Evolutionary conservation across 345 rosid genomes (phyloP).

Genomic region (Lenwebbia sp.): DNA sequence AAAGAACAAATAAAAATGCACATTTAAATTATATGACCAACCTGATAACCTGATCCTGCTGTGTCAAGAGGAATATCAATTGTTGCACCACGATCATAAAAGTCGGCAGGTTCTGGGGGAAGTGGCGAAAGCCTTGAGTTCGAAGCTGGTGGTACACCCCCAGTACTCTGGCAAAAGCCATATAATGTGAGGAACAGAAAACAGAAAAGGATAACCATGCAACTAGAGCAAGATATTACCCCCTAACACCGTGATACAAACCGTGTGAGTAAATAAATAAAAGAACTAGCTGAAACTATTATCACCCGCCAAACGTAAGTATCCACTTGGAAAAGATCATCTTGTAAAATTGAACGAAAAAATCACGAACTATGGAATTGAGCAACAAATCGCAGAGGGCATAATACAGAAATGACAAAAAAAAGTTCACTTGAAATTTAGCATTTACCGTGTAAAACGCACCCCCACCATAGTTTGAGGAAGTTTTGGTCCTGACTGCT

Average conservation of each 20-base stretch:
- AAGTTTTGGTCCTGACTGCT: slow-evolving; percentile 29
- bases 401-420: neutral
- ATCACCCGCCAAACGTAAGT: neutral
- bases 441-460: slow-evolving; percentile 40
- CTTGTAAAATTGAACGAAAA: neutral
- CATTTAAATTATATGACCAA: slow-evolving; percentile 3
- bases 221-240: neutral
- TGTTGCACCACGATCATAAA: slow-evolving; percentile 65
- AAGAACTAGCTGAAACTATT: neutral
- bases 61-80: slow-evolving; percentile 87
- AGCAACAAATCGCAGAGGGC: neutral
- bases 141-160: slow-evolving; percentile 50
- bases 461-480: slow-evolving; percentile 37
- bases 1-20: neutral
- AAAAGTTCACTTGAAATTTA: neutral
- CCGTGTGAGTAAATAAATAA: neutral
- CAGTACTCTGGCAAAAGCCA: slow-evolving; percentile 31
- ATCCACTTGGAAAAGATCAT: neutral
- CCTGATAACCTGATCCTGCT: slow-evolving; percentile 24
- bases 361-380: neutral
- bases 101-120: slow-evolving; percentile 90
- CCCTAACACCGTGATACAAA: neutral
- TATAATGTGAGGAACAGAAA: neutral
- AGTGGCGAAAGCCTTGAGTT: slow-evolving; percentile 94
- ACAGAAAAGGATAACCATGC: neutral